Conservation (phyloP, 2,329 filamentous ascomycete species). For the Neonectria hederae region DNA sequence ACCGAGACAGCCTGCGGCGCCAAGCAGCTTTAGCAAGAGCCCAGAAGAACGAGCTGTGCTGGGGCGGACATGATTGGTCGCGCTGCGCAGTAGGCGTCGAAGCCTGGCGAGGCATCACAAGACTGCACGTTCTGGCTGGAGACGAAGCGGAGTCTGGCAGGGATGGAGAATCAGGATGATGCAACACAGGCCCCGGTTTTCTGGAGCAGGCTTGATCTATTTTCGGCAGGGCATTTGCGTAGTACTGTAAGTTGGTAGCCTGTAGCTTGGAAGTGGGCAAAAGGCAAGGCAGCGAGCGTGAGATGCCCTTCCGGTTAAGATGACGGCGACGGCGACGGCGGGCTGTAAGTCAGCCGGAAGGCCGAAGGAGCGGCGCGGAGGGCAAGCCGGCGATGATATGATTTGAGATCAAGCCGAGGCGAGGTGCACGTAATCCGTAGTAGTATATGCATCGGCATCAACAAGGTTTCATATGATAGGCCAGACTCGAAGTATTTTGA, state of each 20-base stretch:
- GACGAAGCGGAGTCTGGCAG: slow-evolving; percentile 26
- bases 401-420: slow-evolving; percentile 38
- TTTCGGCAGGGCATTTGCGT: slow-evolving; percentile 31
- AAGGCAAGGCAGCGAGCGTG: slow-evolving; percentile 7
- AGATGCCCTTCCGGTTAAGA: slow-evolving; percentile 10
- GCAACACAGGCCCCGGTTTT: slow-evolving; percentile 39
- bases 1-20: slow-evolving; percentile 40
- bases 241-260: slow-evolving; percentile 9
- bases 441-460: slow-evolving; percentile 16
- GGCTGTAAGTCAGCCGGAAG: slow-evolving; percentile 16
- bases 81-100: slow-evolving; percentile 26
- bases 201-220: slow-evolving; percentile 39
- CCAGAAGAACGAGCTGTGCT: slow-evolving; percentile 26
- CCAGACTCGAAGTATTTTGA: slow-evolving; percentile 27
- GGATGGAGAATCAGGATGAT: slow-evolving; percentile 42
- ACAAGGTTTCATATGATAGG: slow-evolving; percentile 38
- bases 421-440: slow-evolving; percentile 16
- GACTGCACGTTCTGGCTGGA: slow-evolving; percentile 27
- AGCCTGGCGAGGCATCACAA: slow-evolving; percentile 39
- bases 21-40: slow-evolving; percentile 26
- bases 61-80: slow-evolving; percentile 37
- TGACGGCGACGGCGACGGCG: neutral
- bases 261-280: slow-evolving; percentile 10
- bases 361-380: slow-evolving; percentile 26
- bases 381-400: slow-evolving; percentile 22